Base-by-base conservation (phyloP, 768 basidiomycete species). In the button mushroom (Agaricus bisporus) region DNA sequence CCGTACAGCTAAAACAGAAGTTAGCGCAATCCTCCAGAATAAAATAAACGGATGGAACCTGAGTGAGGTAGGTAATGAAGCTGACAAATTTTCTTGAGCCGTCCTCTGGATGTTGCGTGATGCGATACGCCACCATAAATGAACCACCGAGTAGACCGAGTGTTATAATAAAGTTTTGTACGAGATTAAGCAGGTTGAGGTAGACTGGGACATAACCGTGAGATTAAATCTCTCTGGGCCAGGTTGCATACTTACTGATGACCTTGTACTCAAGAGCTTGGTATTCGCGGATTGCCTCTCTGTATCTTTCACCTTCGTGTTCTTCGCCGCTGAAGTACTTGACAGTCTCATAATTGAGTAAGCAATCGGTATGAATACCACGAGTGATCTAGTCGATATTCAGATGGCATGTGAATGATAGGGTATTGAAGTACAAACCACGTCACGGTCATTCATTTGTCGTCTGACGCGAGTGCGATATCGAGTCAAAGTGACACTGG, bases 271-370 rank as follows among this genome's bases (percentile, higher is more conserved):
- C 89, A 44, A 87, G 67, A 8, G 67, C 67, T 60, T 95, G 92
- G 60, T 91, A 93, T 49, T 85, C 76, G 14, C 73, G 65, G 56
- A 95, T 77, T 2, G 91, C 88, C 12, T 84, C 77, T 10, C 72
- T 66, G 62, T 91, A 93, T 28, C 92, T 77, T 41, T 75, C 73
- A 15, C 77, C 78, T 63, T 95, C 92, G 60, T 91, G 82, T 20
- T 80, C 76, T 66, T 95, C 92, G 14, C 90, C 87, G n/a, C 82
- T 83, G 64, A 93, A 94, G 65, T 91, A 91, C 66, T 91, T 94
- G 60, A 92, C 86, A 4, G 90, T 91, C 66, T 88, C 87, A 56
- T 88, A 89, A 63, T 88, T 88, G 48, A 90, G 76, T 26, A 91
- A 68, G 60, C 82, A 83, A 61, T 93, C 91, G 4, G 88, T 85